Evolutionary conservation across 1,284 basidiomycete species (phyloP), one percentile per base, ranked within the genome.

Genomic region (Ganoderma sinense): DNA sequence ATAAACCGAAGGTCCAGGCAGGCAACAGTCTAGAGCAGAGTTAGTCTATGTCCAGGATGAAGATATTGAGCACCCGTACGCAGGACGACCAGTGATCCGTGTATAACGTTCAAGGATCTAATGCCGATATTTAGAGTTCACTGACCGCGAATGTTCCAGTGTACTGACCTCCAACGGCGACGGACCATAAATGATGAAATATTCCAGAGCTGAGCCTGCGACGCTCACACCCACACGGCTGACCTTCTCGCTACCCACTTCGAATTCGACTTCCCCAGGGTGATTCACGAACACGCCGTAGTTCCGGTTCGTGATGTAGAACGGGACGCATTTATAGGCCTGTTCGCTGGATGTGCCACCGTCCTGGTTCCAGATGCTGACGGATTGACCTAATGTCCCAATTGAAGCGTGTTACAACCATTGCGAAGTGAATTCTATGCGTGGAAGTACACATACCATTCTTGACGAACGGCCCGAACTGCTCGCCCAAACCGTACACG

Each of bases 251-350:
- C 88, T 89, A 4, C 90, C 91, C 11, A 93, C 86, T 76, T 94
- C 92, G 43, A 93, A 85, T 76, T 93, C 91, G 31, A 92, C 89
- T 76, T 93, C 92, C n/a, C 91, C 92, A 2, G 91, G 85, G 73
- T 93, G 88, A 78, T 93, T 92, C 77, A 94, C 88, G 77, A 93
- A 93, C 23, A 94, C 85, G 43, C 91, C 92, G 72, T 93, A 94
- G 69, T 88, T 88, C 58, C 88, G 83, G 75, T 89, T 89, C 6
- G 89, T 91, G 74, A 91, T 87, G 75, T 91, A 91, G 78, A 92
- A 91, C 2, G 90, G 90, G n/a, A 91, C 84, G 70, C 88, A 89
- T 85, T 91, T 93, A 80, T 93, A 93, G 1, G 90, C 89, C 76
- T 93, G 91, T 66, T 93, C 91, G 69, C 87, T 90, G 6, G 89